Evolutionary conservation across 177 flowering plant genomes (phyloP).

Genomic region (Vitis hybrid): DNA sequence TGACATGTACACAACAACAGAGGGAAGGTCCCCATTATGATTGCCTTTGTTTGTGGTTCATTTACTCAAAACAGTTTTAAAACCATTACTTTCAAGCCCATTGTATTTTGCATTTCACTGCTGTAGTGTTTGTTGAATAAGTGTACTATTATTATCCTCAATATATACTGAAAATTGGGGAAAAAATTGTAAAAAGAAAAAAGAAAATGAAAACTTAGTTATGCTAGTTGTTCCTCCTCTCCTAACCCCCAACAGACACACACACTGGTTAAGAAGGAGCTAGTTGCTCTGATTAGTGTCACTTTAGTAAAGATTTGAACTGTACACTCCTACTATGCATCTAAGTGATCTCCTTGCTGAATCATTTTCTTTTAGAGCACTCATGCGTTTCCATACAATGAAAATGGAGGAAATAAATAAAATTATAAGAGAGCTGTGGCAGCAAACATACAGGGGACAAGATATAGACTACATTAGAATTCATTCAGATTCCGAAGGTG

Average conservation of each 20-base stretch:
- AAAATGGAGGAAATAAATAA: conserved; percentile 99
- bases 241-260: neutral
- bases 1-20: no score
- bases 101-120: no score
- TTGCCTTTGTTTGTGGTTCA: no score
- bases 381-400: conserved; percentile 98
- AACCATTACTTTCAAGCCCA: no score
- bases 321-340: neutral
- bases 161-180: no score
- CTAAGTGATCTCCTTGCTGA: neutral
- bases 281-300: neutral
- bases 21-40: no score
- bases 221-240: neutral
- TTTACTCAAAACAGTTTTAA: no score
- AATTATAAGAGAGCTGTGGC: conserved; percentile 95
- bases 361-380: conserved; percentile 53
- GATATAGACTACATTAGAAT: conserved; percentile 94
- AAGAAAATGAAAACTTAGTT: no score
- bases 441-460: conserved; percentile 98
- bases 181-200: no score
- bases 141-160: no score
- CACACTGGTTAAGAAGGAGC: neutral
- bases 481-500: conserved; percentile 94
- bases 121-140: no score
- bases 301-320: neutral